Evolutionary conservation across 148 eudicot species (phyloP).

Genomic region (Heliosperma pusillum): DNA sequence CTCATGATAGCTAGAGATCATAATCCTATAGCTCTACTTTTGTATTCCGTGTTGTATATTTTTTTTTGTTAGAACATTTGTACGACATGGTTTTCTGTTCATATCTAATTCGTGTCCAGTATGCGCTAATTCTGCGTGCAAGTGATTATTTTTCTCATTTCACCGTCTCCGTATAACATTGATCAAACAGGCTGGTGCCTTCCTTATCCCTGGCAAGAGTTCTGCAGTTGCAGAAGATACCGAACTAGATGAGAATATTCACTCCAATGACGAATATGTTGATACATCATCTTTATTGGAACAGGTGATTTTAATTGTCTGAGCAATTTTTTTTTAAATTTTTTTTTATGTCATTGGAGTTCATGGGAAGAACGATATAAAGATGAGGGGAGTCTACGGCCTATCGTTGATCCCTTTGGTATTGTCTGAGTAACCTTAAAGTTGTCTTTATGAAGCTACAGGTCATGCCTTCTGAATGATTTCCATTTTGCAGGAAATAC

Average conservation of each 20-base stretch:
- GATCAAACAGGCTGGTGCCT: constrained; percentile 74
- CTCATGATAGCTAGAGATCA: not conserved
- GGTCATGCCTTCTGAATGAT: constrained; percentile 14
- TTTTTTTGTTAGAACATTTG: not conserved
- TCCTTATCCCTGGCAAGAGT: constrained; percentile 70
- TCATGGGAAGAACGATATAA: not conserved
- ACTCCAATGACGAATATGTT: constrained; percentile 51
- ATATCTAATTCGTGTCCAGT: not conserved
- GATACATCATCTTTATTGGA: constrained; percentile 83
- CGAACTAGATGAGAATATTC: constrained; percentile 72
- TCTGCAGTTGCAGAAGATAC: constrained; percentile 59
- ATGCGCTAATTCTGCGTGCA: constrained; percentile 1
- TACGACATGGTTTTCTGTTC: not conserved
- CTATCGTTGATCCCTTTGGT: not conserved
- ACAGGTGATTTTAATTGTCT: constrained; percentile 42
- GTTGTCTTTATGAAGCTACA: constrained; percentile 16
- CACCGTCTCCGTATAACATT: constrained; percentile 5
- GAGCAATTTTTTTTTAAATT: not conserved
- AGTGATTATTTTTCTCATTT: not conserved
- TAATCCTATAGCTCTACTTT: not conserved
- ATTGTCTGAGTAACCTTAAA: constrained; percentile 6
- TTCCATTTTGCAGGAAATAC: constrained; percentile 72
- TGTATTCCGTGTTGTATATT: not conserved
- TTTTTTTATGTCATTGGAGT: not conserved
- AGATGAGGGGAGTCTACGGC: not conserved